Evolutionary conservation across 306 rosid species (phyloP).

Genomic region (Glycine soja): DNA sequence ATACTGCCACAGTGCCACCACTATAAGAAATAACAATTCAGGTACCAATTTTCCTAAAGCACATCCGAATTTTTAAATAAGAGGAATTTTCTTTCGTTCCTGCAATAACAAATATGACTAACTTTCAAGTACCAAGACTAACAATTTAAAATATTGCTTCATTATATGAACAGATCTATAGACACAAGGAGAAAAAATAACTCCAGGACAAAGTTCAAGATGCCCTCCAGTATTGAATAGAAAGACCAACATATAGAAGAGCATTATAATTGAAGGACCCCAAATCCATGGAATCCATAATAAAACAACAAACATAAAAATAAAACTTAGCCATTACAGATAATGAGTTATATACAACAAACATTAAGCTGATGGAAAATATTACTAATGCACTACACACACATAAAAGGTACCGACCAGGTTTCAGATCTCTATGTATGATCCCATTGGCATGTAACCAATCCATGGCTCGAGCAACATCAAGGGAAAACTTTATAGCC

Average conservation of each 20-base stretch:
- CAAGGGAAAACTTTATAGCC: conserved; percentile 73
- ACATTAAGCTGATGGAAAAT: background rate
- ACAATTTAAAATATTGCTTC: background rate
- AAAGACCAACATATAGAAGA: background rate
- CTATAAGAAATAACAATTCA: background rate
- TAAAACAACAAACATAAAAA: too few species aligned
- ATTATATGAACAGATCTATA: background rate
- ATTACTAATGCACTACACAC: background rate
- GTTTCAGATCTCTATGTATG: conserved; percentile 89
- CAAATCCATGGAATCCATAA: too few species aligned
- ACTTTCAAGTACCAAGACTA: background rate
- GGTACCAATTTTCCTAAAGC: background rate
- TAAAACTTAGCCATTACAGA: too few species aligned
- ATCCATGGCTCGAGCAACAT: conserved; percentile 85
- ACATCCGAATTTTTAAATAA: background rate
- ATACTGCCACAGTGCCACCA: background rate
- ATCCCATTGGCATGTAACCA: conserved; percentile 91
- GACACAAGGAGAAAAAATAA: background rate
- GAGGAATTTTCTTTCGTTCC: background rate
- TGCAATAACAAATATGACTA: background rate
- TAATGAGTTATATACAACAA: background rate
- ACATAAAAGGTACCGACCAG: conserved; percentile 70
- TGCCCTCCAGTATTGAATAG: background rate
- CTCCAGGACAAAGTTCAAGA: background rate
- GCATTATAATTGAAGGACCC: too few species aligned